phyloP scores from a whole-genome alignment of 2,329 filamentous ascomycete species.

The Cercospora zeina region DNA sequence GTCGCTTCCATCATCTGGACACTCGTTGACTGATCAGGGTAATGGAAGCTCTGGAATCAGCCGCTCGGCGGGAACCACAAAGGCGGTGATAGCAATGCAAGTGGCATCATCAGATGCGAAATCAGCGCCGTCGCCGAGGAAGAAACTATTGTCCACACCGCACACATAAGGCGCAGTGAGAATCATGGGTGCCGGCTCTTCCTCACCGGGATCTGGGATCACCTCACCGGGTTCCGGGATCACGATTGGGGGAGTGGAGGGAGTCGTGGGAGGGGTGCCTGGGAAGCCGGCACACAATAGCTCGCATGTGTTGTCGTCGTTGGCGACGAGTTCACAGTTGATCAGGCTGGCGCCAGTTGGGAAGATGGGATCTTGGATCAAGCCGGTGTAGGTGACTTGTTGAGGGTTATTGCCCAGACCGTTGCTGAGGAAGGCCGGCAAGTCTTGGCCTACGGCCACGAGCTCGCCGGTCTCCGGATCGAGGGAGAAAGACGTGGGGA shows the following conservation, averaged over 20 bases:
- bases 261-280: not conserved
- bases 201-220: not conserved
- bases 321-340: not conserved
- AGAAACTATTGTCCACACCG: not conserved
- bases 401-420: not conserved
- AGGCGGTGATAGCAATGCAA: not conserved
- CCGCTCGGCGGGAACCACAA: conserved; percentile 5
- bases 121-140: conserved; percentile 1
- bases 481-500: not conserved
- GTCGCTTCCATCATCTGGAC: no score
- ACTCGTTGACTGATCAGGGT: no score
- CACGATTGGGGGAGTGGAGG: no score
- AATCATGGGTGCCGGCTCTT: not conserved
- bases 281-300: not conserved
- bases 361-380: not conserved
- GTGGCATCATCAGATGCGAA: not conserved
- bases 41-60: no score
- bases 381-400: not conserved
- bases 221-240: not conserved
- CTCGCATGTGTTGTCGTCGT: conserved; percentile 4
- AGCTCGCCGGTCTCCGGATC: not conserved
- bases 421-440: not conserved
- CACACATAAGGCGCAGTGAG: not conserved
- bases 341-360: not conserved
- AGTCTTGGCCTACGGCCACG: not conserved